These are phyloP conservation scores for Wickerhamomyces sp. DNA, from an alignment of 1,139 yeast genomes.

Conservation along the genomic window DNA sequence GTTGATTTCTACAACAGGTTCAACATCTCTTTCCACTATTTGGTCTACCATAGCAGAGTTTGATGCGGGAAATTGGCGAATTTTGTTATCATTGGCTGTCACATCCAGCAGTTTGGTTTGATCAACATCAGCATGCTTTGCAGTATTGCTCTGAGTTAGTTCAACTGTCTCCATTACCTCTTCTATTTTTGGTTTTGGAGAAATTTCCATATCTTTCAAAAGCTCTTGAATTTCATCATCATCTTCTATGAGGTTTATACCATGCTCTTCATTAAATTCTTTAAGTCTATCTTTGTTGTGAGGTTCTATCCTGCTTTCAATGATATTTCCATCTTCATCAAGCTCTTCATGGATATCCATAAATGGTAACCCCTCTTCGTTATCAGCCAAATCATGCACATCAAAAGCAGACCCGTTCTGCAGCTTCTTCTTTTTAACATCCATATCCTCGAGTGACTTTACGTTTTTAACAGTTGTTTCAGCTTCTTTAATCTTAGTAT, in stretches of 20 bases:
- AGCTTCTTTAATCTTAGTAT: constrained; percentile 42
- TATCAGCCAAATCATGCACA: constrained; percentile 10
- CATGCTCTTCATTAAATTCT: constrained; percentile 10
- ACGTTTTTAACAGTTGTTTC: constrained; percentile 34
- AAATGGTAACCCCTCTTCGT: constrained; percentile 44
- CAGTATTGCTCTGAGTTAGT: too few relatives aligned
- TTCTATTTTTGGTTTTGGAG: constrained; percentile 5
- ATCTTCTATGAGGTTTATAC: constrained; percentile 3
- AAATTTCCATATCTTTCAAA: constrained; percentile 20
- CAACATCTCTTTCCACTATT: background rate
- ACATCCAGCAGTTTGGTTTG: too few relatives aligned
- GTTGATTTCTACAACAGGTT: background rate
- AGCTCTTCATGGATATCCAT: constrained; percentile 85
- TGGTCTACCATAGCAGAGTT: background rate
- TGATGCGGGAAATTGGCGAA: too few relatives aligned
- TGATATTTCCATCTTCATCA: constrained; percentile 73
- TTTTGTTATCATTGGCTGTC: too few relatives aligned
- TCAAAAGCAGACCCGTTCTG: constrained; percentile 1
- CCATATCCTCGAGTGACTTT: constrained; percentile 27
- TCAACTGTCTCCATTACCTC: constrained; percentile 6
- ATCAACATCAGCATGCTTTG: too few relatives aligned
- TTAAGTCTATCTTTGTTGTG: constrained; percentile 18
- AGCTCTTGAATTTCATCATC: constrained; percentile 18
- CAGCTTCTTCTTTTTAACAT: constrained; percentile 8
- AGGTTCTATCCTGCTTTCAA: constrained; percentile 37